Evolutionary conservation across 2,329 filamentous ascomycete species (phyloP), one percentile per base, ranked within the genome.

Genomic region (Fusarium sp.): DNA sequence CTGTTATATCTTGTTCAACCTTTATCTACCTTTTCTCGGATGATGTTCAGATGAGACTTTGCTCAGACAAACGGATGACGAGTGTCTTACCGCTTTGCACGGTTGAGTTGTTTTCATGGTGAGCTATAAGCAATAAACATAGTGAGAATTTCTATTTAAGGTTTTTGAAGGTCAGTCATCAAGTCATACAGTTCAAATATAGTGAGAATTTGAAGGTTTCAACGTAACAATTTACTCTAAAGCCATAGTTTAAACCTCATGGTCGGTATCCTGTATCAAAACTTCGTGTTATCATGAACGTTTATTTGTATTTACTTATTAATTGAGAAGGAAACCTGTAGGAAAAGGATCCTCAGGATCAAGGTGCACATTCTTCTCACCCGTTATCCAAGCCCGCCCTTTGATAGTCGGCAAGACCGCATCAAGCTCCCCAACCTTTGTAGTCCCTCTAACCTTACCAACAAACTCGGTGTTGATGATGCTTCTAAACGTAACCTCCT

Each of bases 381-480:
- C 63, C 6, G 63, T 65, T 16, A 65, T 65, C 63, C 63, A 65
- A 47, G 63, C 63, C 6, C 63, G 24, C 0, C 63, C 63, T 11
- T 59, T 65, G 0, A 65, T 50, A 5, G 61, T 65, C 8, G 63
- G 63, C 0, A 65, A 24, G 4, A 65, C 63, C 0, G 63, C 53
- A 38, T 65, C 63, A 14, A 65, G 16, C 20, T 52, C 52, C 2
- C 63, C 63, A 11, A 65, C 63, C 7, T 60, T 66, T 0, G 52
- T 30, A 3, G 46, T 59, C 5, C 63, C 63, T 3, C 61, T 59
- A 0, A 65, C 60, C 16, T 18, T 66, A 3, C 63, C 63, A 20
- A 65, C 46, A 43, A 65, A 65, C 32, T 65, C 63, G 0, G 63
- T 65, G 6, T 66, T 65, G 10, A 65, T 65, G 0, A 65, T 66